Percentiles rank a stretch among this genome's conserved stretches.
phyloP scores from a whole-genome alignment of 257 asterid species.

The Coffea eugenioides region DNA sequence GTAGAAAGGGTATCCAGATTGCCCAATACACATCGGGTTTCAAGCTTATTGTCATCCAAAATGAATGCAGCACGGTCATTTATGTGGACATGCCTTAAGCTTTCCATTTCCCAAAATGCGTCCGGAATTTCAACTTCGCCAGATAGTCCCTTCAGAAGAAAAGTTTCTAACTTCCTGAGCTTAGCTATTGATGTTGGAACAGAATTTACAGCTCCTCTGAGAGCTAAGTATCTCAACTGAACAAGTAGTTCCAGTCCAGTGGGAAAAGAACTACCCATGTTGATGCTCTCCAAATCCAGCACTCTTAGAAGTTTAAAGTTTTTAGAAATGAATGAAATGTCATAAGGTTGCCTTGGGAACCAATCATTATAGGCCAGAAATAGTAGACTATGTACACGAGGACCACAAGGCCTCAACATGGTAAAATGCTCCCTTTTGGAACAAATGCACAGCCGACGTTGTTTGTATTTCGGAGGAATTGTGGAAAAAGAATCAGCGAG shows the following conservation, averaged over 20 bases:
- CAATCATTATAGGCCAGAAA: not conserved
- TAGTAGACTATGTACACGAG: not conserved
- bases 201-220: not conserved
- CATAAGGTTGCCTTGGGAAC: not conserved
- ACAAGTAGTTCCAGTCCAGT: not conserved
- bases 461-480: not conserved
- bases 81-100: too few relatives aligned
- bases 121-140: not conserved
- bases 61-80: too few relatives aligned
- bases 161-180: not conserved
- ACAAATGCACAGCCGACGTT: not conserved
- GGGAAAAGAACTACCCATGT: not conserved
- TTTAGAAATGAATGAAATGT: not conserved
- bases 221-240: not conserved
- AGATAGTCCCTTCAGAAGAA: not conserved
- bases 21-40: too few relatives aligned
- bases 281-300: slow-evolving; percentile 8
- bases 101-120: too few relatives aligned
- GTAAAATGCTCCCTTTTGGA: not conserved
- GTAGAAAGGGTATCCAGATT: too few relatives aligned
- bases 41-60: too few relatives aligned
- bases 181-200: not conserved
- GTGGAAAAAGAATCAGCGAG: not conserved
- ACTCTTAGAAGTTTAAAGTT: slow-evolving; percentile 9
- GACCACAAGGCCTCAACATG: not conserved